Conservation (phyloP, 768 basidiomycete species). For the Mycena belliarum region DNA sequence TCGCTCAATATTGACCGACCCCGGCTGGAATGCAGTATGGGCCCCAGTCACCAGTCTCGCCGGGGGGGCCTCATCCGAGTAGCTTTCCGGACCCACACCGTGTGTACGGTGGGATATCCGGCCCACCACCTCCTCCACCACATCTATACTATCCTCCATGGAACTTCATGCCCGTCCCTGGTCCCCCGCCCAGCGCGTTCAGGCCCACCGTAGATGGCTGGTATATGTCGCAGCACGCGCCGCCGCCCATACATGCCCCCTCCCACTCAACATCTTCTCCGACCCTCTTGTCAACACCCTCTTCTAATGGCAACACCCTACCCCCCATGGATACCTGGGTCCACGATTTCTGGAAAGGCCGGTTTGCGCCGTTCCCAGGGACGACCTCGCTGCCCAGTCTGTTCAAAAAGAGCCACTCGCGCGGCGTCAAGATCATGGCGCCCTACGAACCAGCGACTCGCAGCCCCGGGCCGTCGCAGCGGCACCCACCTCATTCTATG, state of each 20-base stretch:
- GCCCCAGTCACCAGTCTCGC: neutral
- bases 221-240: constrained; percentile 13
- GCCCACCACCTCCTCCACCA: neutral
- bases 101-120: neutral
- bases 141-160: neutral
- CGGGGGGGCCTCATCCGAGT: constrained; percentile 2
- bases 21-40: constrained; percentile 16
- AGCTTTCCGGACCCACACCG: constrained; percentile 13
- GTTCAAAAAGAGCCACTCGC: constrained; percentile 23
- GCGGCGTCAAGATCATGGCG: constrained; percentile 22
- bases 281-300: neutral
- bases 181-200: constrained; percentile 1
- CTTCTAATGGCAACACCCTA: neutral
- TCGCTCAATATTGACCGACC: too few species aligned
- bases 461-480: neutral
- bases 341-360: constrained; percentile 42
- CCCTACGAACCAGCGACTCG: constrained; percentile 8
- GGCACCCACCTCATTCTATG: constrained; percentile 13
- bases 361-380: constrained; percentile 45
- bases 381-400: constrained; percentile 37
- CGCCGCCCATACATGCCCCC: neutral
- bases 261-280: neutral
- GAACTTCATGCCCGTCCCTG: neutral
- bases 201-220: constrained; percentile 17
- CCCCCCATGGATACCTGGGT: constrained; percentile 21